Conservation (phyloP, 345 rosid genomes). For the Xanthoceras sorbifolium region DNA sequence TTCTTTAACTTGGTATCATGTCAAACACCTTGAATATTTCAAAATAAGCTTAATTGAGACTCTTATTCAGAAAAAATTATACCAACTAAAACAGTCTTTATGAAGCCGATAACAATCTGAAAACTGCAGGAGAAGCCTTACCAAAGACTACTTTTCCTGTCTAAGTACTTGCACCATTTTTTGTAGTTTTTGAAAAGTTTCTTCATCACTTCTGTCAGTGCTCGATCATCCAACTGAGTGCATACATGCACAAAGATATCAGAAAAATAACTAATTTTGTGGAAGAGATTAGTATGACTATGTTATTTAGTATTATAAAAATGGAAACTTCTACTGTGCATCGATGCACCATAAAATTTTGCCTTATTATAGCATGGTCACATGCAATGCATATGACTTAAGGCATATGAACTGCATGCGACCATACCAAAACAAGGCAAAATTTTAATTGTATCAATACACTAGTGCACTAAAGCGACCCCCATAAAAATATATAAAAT, state of each 20-base stretch:
- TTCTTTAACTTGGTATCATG: not conserved
- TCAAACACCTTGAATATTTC: not conserved
- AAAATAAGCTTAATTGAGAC: not conserved
- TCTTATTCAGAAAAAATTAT: not conserved
- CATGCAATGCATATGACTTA: too few relatives aligned
- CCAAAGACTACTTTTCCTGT: conserved; percentile 98
- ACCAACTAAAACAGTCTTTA: not conserved
- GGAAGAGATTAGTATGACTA: not conserved
- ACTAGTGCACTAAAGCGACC: too few relatives aligned
- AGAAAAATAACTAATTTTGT: not conserved
- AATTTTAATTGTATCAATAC: too few relatives aligned
- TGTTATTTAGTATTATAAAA: too few relatives aligned
- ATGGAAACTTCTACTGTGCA: too few relatives aligned
- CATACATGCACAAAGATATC: not conserved
- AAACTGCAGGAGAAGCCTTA: conserved; percentile 34
- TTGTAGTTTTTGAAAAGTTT: conserved; percentile 97
- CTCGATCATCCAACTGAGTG: conserved; percentile 91
- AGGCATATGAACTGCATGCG: too few relatives aligned
- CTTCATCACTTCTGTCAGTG: conserved; percentile 97
- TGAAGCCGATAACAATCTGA: conserved; percentile 3
- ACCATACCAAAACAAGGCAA: too few relatives aligned
- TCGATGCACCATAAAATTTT: too few relatives aligned
- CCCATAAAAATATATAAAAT: too few relatives aligned
- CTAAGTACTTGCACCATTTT: conserved; percentile 98
- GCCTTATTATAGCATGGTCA: too few relatives aligned